Evolutionary conservation across 495 filamentous ascomycete genomes (phyloP), one percentile per base, ranked within the genome.

Genomic region (Aspergillus cavernicola): DNA sequence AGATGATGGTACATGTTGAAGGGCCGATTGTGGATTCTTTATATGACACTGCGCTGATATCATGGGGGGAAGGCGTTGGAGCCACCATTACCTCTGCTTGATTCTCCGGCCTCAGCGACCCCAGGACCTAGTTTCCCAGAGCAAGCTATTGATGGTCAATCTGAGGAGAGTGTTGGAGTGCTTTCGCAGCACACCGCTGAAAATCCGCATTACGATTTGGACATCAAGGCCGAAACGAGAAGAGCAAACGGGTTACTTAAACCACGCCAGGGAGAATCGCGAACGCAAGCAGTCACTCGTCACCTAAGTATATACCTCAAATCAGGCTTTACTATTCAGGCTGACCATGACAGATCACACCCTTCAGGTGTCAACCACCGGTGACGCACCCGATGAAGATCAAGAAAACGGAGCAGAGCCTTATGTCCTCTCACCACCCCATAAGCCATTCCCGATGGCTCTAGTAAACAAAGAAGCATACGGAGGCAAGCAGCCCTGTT

Each of bases 1-100:
- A 90, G 69, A 92, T 92, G 88, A 80, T 89, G 75, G 69, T 80
- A n/a, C 85, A 87, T 29, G 58, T 90, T 11, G 86, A 92, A 63
- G 88, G 88, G 0, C 83, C 86, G 0, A 85, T 90, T 54, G 86
- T 90, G 1, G 86, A 90, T 61, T 78, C 80, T 2, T 60, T 92
- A 31, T 90, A 88, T 56, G 88, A 92, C 53, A 80, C 80, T 48
- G 83, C 83, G 4, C 65, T 92, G 31, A 73, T 90, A 6, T 85
- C 84, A 0, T 92, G 86, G 86, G n/a, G 73, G 83, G 39, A 85
- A 83, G 45, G 67, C 73, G 13, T 59, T 88, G 9, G 68, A 85
- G 1, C 83, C 87, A 2, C 75, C 83, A 2, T 58, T 89, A 2
- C 85, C 85, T 0, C 77, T 75, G 48, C 64, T 79, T 18, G 61